These are phyloP conservation scores for Hypomyces perniciosus DNA, from an alignment of 2,329 filamentous ascomycete species.

Conservation along the genomic window DNA sequence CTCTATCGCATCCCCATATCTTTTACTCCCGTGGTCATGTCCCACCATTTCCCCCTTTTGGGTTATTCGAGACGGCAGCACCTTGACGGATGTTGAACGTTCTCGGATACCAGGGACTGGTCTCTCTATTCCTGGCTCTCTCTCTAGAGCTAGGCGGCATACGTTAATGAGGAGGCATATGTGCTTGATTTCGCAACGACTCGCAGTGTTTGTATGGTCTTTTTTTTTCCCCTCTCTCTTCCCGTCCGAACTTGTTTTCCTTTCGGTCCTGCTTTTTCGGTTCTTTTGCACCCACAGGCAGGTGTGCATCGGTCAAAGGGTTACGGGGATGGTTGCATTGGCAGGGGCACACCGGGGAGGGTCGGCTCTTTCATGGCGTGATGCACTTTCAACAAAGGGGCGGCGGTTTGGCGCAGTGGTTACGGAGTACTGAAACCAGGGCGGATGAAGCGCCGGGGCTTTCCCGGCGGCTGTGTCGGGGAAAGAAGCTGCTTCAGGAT, in stretches of 20 bases:
- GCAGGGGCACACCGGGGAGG: constrained; percentile 10
- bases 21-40: no score
- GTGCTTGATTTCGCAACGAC: constrained; percentile 2
- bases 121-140: not conserved
- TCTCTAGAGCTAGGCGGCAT: not conserved
- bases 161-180: constrained; percentile 9
- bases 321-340: constrained; percentile 10
- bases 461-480: constrained; percentile 11
- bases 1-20: no score
- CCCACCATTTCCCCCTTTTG: no score
- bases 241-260: constrained; percentile 8
- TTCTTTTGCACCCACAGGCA: constrained; percentile 6
- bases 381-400: constrained; percentile 10
- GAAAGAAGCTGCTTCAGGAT: constrained; percentile 14
- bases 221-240: constrained; percentile 6
- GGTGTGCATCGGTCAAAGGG: constrained; percentile 9
- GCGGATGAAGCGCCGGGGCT: constrained; percentile 11
- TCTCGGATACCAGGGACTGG: no score
- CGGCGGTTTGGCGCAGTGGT: constrained; percentile 14
- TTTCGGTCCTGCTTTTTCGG: constrained; percentile 6
- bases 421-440: constrained; percentile 14
- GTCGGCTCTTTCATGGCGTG: constrained; percentile 14
- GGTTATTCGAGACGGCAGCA: no score
- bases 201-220: constrained; percentile 5
- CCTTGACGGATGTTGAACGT: no score